Evolutionary conservation across 495 filamentous ascomycete genomes (phyloP).

Genomic region (Hypoxylon lenormandii): DNA sequence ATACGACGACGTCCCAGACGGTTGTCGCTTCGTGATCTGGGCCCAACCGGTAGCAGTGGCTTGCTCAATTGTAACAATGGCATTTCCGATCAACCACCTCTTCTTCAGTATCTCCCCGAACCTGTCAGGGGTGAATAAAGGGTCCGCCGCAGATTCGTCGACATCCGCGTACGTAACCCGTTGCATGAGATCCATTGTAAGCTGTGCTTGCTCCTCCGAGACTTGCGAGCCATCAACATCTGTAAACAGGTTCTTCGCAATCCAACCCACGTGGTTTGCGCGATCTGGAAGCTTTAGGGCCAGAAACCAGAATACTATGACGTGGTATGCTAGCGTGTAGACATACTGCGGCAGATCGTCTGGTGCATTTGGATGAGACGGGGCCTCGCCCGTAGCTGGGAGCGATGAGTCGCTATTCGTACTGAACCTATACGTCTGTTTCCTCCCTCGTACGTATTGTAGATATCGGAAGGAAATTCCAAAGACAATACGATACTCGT

Average conservation of each 20-base stretch:
- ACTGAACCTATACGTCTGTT: slow-evolving; percentile 55
- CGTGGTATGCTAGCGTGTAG: slow-evolving; percentile 90
- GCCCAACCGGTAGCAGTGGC: slow-evolving; percentile 77
- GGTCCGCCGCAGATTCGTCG: slow-evolving; percentile 75
- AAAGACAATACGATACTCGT: slow-evolving; percentile 91
- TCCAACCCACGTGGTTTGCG: slow-evolving; percentile 86
- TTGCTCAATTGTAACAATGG: slow-evolving; percentile 86
- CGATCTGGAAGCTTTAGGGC: slow-evolving; percentile 85
- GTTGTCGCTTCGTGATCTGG: slow-evolving; percentile 83
- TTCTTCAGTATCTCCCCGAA: slow-evolving; percentile 78
- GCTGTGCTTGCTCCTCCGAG: slow-evolving; percentile 90
- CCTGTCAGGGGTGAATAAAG: slow-evolving; percentile 68
- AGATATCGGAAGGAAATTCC: slow-evolving; percentile 93
- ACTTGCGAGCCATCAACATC: slow-evolving; percentile 78
- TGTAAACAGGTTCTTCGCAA: slow-evolving; percentile 83
- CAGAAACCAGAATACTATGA: slow-evolving; percentile 96
- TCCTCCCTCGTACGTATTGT: slow-evolving; percentile 70
- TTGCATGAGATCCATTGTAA: slow-evolving; percentile 97
- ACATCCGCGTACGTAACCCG: slow-evolving; percentile 86
- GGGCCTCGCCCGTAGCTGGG: slow-evolving; percentile 43
- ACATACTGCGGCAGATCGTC: slow-evolving; percentile 89
- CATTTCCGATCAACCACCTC: slow-evolving; percentile 88
- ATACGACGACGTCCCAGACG: slow-evolving; percentile 83
- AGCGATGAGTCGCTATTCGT: slow-evolving; percentile 43
- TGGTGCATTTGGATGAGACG: slow-evolving; percentile 54